phyloP scores from a whole-genome alignment of 2,329 filamentous ascomycete genomes.

The Aphanocladium album region DNA sequence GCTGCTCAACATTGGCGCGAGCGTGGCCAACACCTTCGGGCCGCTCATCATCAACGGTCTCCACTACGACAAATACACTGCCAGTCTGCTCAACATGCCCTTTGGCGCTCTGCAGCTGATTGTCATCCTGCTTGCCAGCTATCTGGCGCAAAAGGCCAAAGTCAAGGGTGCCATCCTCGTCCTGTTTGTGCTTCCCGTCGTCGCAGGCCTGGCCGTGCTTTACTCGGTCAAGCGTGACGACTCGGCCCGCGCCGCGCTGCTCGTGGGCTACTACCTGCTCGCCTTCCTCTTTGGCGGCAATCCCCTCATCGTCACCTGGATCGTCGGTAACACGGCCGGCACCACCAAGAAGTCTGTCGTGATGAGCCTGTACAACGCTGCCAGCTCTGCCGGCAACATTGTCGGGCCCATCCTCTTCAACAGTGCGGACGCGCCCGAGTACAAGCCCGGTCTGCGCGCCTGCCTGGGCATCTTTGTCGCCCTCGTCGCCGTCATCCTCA shows the following conservation, averaged over 20 bases:
- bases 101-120: slow-evolving; percentile 59
- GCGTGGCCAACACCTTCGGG: slow-evolving; percentile 60
- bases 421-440: slow-evolving; percentile 51
- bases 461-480: slow-evolving; percentile 52
- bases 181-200: slow-evolving; percentile 51
- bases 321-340: slow-evolving; percentile 63
- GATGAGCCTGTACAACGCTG: slow-evolving; percentile 61
- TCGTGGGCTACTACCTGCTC: slow-evolving; percentile 61
- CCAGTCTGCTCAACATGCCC: slow-evolving; percentile 61
- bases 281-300: slow-evolving; percentile 63
- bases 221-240: slow-evolving; percentile 44
- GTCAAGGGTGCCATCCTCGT: slow-evolving; percentile 54
- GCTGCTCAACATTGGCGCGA: slow-evolving; percentile 59
- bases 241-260: slow-evolving; percentile 39
- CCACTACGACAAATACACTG: slow-evolving; percentile 52
- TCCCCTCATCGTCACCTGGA: slow-evolving; percentile 63
- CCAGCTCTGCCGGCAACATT: slow-evolving; percentile 59
- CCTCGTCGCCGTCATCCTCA: slow-evolving; percentile 44
- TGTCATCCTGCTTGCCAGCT: slow-evolving; percentile 55
- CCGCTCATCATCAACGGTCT: slow-evolving; percentile 58
- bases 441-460: slow-evolving; percentile 51
- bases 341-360: slow-evolving; percentile 62
- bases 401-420: slow-evolving; percentile 61
- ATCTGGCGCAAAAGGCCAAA: slow-evolving; percentile 50
- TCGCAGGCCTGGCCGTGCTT: slow-evolving; percentile 54